Evolutionary conservation across 2,329 filamentous ascomycete genomes (phyloP).

Genomic region (Neofusicoccum umdonicola): DNA sequence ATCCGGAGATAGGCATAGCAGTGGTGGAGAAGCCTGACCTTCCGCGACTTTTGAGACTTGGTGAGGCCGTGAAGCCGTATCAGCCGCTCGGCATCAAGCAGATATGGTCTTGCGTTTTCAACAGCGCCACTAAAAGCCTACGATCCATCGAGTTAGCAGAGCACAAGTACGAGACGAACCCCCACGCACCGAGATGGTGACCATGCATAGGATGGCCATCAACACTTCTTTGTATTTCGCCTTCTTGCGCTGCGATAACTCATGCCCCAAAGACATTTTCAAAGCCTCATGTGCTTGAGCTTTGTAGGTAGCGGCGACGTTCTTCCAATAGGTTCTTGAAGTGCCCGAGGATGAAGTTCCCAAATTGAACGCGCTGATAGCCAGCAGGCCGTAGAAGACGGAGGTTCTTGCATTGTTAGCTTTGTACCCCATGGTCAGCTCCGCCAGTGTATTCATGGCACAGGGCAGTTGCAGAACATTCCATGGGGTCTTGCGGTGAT

Average conservation of each 20-base stretch:
- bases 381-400: conserved; percentile 35
- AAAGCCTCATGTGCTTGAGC: conserved; percentile 32
- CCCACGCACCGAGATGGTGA: conserved; percentile 24
- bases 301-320: conserved; percentile 31
- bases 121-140: conserved; percentile 22
- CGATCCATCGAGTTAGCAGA: background rate
- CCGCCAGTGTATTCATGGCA: background rate
- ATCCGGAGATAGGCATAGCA: conserved; percentile 48
- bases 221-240: conserved; percentile 47
- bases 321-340: conserved; percentile 32
- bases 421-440: background rate
- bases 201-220: conserved; percentile 46
- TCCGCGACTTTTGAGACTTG: conserved; percentile 40
- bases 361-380: conserved; percentile 46
- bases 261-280: conserved; percentile 35
- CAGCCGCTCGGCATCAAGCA: conserved; percentile 45
- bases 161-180: background rate
- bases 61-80: conserved; percentile 42
- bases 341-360: conserved; percentile 25
- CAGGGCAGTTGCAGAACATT: conserved; percentile 20
- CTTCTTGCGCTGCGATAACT: conserved; percentile 34
- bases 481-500: conserved; percentile 23
- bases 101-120: conserved; percentile 35
- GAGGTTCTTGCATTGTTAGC: background rate
- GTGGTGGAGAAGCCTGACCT: conserved; percentile 46